phyloP scores from a whole-genome alignment of 2,329 filamentous ascomycete species.

The Neonectria ditissima region DNA sequence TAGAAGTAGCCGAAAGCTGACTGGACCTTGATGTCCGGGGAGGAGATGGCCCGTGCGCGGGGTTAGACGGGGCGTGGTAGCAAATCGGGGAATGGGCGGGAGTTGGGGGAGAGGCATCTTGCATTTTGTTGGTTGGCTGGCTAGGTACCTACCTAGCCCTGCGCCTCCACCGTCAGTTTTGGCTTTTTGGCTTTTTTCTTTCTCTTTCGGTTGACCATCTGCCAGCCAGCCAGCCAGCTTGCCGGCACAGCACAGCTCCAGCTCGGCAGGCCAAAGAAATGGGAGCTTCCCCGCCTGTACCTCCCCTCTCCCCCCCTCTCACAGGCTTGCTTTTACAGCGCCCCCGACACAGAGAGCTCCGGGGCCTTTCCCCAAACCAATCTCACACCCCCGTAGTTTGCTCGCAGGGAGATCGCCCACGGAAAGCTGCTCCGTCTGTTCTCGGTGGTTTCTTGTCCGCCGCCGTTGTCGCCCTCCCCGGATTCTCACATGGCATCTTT shows the following conservation, averaged over 20 bases:
- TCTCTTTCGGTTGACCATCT: neutral
- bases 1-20: neutral
- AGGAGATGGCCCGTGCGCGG: neutral
- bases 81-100: neutral
- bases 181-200: constrained; percentile 15
- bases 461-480: constrained; percentile 1
- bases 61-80: neutral
- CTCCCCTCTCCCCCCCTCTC: neutral
- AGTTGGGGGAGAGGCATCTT: neutral
- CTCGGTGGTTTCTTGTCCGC: neutral
- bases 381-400: too few relatives aligned
- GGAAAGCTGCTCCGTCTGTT: constrained; percentile 13
- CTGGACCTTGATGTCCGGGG: constrained; percentile 16
- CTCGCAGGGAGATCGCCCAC: neutral
- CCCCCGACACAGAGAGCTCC: neutral
- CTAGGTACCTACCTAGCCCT: too few relatives aligned
- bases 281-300: neutral
- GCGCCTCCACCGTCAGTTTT: neutral
- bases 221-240: too few relatives aligned
- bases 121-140: constrained; percentile 8
- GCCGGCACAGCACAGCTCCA: neutral
- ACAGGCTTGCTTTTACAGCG: neutral
- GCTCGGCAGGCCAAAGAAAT: neutral
- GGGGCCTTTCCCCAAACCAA: neutral
- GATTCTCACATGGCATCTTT: constrained; percentile 23